Evolutionary conservation across 495 filamentous ascomycete species (phyloP).

Genomic region (Aspergillus kassunensis): DNA sequence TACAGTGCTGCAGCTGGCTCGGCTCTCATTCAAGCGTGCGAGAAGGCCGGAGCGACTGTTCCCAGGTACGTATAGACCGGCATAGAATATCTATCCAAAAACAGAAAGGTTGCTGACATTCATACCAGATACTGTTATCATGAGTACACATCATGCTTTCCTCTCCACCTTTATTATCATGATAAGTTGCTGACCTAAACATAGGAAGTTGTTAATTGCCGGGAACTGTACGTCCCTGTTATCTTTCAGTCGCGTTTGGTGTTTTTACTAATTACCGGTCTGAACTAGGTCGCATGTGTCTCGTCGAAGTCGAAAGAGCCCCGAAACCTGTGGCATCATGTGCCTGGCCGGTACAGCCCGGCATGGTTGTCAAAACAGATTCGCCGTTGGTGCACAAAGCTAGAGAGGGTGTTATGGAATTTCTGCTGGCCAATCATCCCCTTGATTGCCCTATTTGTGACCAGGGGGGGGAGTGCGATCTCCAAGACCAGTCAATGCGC

Average conservation of each 20-base stretch:
- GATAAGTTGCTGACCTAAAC: conserved; percentile 26
- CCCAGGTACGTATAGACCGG: conserved; percentile 57
- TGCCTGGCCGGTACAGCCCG: conserved; percentile 96
- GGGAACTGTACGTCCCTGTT: conserved; percentile 85
- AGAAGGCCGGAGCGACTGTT: conserved; percentile 90
- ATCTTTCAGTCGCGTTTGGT: background rate
- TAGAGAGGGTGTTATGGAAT: conserved; percentile 98
- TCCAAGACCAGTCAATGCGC: conserved; percentile 98
- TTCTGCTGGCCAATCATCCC: conserved; percentile 93
- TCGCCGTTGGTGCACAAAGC: conserved; percentile 95
- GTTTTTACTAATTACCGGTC: conserved; percentile 8
- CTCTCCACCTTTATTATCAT: conserved; percentile 4
- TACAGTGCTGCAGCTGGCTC: conserved; percentile 56
- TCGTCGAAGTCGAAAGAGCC: conserved; percentile 93
- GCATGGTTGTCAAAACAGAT: conserved; percentile 98
- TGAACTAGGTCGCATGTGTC: conserved; percentile 76
- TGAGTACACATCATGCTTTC: conserved; percentile 59
- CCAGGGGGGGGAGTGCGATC: conserved; percentile 96
- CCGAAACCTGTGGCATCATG: conserved; percentile 98
- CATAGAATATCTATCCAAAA: background rate
- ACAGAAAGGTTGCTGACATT: conserved; percentile 32
- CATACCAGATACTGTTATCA: conserved; percentile 93
- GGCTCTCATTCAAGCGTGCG: conserved; percentile 96
- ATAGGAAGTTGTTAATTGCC: conserved; percentile 92
- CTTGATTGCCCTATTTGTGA: conserved; percentile 98